Evolutionary conservation across 2,329 filamentous ascomycete species (phyloP).

Genomic region (Zopfia rhizophila): DNA sequence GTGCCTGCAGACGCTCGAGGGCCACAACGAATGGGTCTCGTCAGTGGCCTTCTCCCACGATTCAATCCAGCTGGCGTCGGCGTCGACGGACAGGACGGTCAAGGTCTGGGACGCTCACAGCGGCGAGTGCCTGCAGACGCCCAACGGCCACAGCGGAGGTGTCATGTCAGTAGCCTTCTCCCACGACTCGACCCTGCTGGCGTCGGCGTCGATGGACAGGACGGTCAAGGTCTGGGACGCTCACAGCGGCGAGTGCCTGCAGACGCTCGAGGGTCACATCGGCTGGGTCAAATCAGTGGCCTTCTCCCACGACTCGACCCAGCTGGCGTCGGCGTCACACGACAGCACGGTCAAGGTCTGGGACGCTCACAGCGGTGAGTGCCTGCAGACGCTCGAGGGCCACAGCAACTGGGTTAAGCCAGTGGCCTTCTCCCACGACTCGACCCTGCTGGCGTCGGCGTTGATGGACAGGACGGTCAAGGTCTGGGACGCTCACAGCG

Average conservation of each 20-base stretch:
- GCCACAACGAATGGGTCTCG: slow-evolving; percentile 22
- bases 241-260: slow-evolving; percentile 17
- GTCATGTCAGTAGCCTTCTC: slow-evolving; percentile 28
- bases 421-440: too few species aligned
- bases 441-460: too few species aligned
- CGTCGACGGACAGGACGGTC: slow-evolving; percentile 8
- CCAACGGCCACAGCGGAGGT: slow-evolving; percentile 21
- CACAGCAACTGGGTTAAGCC: too few species aligned
- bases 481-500: slow-evolving; percentile 2
- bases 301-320: slow-evolving; percentile 27
- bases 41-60: slow-evolving; percentile 27
- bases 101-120: slow-evolving; percentile 6
- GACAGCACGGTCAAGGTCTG: too few species aligned
- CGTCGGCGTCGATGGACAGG: slow-evolving; percentile 8
- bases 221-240: too few species aligned
- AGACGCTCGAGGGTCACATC: slow-evolving; percentile 27
- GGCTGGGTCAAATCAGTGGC: slow-evolving; percentile 16
- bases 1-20: slow-evolving; percentile 10
- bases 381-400: too few species aligned
- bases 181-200: slow-evolving; percentile 12
- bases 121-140: slow-evolving; percentile 6
- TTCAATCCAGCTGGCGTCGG: slow-evolving; percentile 9
- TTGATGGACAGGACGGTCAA: too few species aligned
- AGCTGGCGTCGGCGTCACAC: too few species aligned
- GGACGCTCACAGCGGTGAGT: too few species aligned